phyloP scores from a whole-genome alignment of 1,284 basidiomycete genomes.

The Pascua guehoae region DNA sequence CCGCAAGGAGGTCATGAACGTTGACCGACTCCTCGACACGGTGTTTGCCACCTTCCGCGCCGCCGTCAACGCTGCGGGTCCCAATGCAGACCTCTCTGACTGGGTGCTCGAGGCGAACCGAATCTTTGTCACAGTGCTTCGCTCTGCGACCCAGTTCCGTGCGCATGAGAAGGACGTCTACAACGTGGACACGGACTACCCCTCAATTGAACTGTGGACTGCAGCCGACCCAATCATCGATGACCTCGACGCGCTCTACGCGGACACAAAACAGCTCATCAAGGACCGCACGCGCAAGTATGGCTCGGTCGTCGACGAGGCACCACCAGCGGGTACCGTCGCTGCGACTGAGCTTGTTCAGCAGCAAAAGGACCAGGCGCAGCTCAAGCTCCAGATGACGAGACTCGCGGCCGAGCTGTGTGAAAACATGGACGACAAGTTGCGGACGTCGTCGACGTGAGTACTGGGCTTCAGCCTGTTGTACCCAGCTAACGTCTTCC shows the following conservation, averaged over 20 bases:
- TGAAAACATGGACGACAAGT: constrained; percentile 66
- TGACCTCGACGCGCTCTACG: constrained; percentile 68
- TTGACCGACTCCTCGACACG: constrained; percentile 43
- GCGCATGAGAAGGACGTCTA: constrained; percentile 69
- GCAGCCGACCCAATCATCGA: constrained; percentile 66
- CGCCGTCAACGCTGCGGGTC: constrained; percentile 19
- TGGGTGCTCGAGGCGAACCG: constrained; percentile 67
- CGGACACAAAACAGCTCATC: constrained; percentile 58
- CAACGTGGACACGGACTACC: constrained; percentile 60
- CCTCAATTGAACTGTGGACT: constrained; percentile 76
- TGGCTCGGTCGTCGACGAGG: constrained; percentile 51
- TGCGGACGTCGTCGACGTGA: constrained; percentile 66
- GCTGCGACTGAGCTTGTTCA: constrained; percentile 3
- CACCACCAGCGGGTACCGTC: constrained; percentile 11
- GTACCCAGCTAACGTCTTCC: not conserved
- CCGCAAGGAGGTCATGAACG: constrained; percentile 59
- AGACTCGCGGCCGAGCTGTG: constrained; percentile 68
- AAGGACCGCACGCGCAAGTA: constrained; percentile 52
- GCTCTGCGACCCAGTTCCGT: constrained; percentile 70
- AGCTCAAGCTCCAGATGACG: constrained; percentile 62
- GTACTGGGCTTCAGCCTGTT: constrained; percentile 18
- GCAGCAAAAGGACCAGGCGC: constrained; percentile 32
- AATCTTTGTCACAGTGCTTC: constrained; percentile 65
- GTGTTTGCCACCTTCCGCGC: constrained; percentile 35
- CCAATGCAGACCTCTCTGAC: constrained; percentile 44